Evolutionary conservation across 2,329 filamentous ascomycete species (phyloP).

Genomic region (Scleromitrula shiraiana): DNA sequence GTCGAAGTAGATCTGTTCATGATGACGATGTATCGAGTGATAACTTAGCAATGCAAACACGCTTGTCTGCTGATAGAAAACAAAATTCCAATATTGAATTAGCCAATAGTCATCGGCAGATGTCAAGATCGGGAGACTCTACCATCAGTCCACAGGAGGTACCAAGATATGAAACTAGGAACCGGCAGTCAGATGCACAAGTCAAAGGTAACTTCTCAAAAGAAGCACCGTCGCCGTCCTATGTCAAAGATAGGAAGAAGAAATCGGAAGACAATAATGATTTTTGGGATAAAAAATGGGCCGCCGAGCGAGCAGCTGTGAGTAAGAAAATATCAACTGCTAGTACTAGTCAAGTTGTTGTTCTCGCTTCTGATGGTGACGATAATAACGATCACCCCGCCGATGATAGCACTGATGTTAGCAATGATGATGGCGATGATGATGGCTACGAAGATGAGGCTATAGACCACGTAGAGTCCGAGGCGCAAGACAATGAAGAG

Average conservation of each 20-base stretch:
- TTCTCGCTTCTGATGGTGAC: conserved; percentile 21
- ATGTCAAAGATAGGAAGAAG: conserved; percentile 10
- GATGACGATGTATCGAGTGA: conserved; percentile 24
- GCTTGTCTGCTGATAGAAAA: background rate
- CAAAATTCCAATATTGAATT: conserved; percentile 1
- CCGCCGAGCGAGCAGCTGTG: conserved; percentile 22
- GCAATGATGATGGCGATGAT: background rate
- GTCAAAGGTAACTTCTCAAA: too few relatives aligned
- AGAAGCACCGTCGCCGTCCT: too few relatives aligned
- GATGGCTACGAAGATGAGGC: background rate
- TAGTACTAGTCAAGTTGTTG: conserved; percentile 17
- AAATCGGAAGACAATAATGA: conserved; percentile 8
- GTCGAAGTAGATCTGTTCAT: conserved; percentile 8
- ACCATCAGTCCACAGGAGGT: background rate
- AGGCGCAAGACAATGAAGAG: background rate
- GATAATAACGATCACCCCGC: background rate
- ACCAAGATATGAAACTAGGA: background rate
- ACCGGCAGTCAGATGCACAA: too few relatives aligned
- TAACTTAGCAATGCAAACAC: conserved; percentile 1
- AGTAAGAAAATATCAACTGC: conserved; percentile 20
- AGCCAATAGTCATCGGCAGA: conserved; percentile 2
- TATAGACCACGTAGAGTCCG: background rate
- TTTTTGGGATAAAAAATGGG: conserved; percentile 18
- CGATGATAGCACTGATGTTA: background rate
- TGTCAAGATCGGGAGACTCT: conserved; percentile 1